Base-by-base conservation (phyloP, 2,329 filamentous ascomycete genomes). In the Colletotrichum scovillei region DNA sequence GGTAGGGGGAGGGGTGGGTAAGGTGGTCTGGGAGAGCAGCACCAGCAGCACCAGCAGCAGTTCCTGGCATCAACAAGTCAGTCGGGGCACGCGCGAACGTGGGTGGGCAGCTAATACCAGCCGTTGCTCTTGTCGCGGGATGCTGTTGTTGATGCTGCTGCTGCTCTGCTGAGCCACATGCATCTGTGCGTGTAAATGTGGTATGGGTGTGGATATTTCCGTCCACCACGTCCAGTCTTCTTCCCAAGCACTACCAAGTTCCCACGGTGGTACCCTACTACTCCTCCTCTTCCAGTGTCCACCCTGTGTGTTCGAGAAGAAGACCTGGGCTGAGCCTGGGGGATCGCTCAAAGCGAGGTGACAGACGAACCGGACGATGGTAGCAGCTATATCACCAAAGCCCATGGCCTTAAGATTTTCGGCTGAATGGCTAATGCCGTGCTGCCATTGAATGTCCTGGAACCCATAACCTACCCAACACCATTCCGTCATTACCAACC, bases 381-480 rank as follows among this genome's bases (percentile, higher is more conserved):
- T 69, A 64, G 59, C 79, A 77, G 77, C 80, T 81, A 84, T 80
- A 79, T 78, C 78, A 77, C 81, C 78, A 78, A 74, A n/a, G 62
- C 79, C 78, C 79, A 81, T 80, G 79, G 80, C 74, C 78, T 81
- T 82, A 82, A 77, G 79, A 80, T 80, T 84, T 79, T 85, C 84
- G 84, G 84, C 84, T 86, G 84, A 86, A 86, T 85, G 83, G 84
- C 79, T 85, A 84, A 86, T 86, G 84, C 82, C 82, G 82, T 84
- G 81, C 49, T 32, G 30, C 79, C 77, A 81, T 79, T 79, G 79
- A 79, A 78, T 76, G 78, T 75, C 76, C 79, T 80, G 82, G 81
- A 81, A 81, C 81, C 80, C 79, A 84, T 49, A 49, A 49, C 42
- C 42, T 76, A 76, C 42, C 66, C 69, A 64, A 42, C 38, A 42